These are phyloP conservation scores for Salvia sclarea DNA, from an alignment of 305 asterid genomes.

Conservation along the genomic window DNA sequence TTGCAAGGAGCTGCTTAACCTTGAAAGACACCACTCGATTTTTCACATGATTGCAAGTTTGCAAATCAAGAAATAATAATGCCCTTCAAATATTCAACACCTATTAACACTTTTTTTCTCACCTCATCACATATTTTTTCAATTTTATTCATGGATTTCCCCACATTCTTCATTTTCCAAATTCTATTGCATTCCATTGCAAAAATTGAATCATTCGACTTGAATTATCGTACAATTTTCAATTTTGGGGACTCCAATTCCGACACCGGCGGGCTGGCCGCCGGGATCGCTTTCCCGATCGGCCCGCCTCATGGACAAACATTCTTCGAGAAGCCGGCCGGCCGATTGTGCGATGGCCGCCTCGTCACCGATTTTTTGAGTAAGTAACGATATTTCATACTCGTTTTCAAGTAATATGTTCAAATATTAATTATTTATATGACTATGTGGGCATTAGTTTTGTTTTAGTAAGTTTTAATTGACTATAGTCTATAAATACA, in stretches of 20 bases:
- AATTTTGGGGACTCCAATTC: constrained; percentile 36
- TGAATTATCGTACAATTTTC: constrained; percentile 22
- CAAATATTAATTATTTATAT: too few species aligned
- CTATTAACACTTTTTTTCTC: background rate
- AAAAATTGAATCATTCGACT: background rate
- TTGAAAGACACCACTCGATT: constrained; percentile 9
- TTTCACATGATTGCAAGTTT: background rate
- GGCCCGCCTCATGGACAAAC: constrained; percentile 33
- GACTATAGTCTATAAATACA: too few species aligned
- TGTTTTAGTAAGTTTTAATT: too few species aligned
- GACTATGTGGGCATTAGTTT: too few species aligned
- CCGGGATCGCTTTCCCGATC: constrained; percentile 27
- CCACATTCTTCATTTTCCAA: constrained; percentile 19
- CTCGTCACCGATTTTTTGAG: constrained; percentile 30
- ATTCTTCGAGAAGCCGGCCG: constrained; percentile 25
- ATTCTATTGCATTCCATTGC: background rate
- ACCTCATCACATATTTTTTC: background rate
- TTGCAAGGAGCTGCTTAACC: background rate
- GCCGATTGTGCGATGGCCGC: constrained; percentile 36
- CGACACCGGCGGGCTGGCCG: constrained; percentile 32
- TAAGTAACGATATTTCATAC: too few species aligned
- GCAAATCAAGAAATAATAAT: background rate
- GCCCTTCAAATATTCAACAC: background rate
- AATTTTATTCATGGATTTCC: constrained; percentile 5
- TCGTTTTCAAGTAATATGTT: too few species aligned